A percentile compares a stretch with the other conserved stretches of the same genome.
phyloP scores from a whole-genome alignment of 192 early-diverging fungal species.

The Linnemannia elongata region DNA sequence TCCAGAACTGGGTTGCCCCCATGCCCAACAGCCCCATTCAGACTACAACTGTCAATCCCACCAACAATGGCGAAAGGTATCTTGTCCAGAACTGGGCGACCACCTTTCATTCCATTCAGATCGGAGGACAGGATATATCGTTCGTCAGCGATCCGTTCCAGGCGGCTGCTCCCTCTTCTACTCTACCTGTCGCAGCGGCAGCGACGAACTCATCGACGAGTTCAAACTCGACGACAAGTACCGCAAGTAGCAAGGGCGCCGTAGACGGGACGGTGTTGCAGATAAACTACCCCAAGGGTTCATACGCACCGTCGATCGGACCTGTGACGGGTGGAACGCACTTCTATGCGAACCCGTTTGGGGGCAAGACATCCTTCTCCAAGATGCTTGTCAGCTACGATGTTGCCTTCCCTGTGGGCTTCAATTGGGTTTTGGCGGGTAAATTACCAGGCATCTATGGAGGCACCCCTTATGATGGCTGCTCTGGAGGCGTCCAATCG shows the following conservation, averaged over 20 bases:
- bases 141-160: conserved; percentile 58
- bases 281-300: conserved; percentile 59
- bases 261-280: conserved; percentile 37
- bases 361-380: conserved; percentile 44
- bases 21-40: conserved; percentile 37
- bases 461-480: conserved; percentile 58
- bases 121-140: conserved; percentile 48
- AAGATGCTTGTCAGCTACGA: conserved; percentile 62
- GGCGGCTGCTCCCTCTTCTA: neutral
- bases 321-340: conserved; percentile 56
- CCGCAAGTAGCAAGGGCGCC: neutral
- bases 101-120: conserved; percentile 37
- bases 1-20: conserved; percentile 58
- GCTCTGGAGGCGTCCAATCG: conserved; percentile 62
- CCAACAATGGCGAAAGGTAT: conserved; percentile 19
- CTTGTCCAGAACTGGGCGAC: conserved; percentile 46
- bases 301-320: conserved; percentile 55
- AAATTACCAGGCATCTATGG: conserved; percentile 66
- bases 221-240: neutral
- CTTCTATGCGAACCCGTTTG: conserved; percentile 62
- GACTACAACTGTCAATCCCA: neutral
- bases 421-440: conserved; percentile 60
- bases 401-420: conserved; percentile 59
- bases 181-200: neutral
- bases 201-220: neutral